A percentile compares a stretch with the other conserved stretches of the same genome.
These are phyloP conservation scores for Syncephalis plumigaleata DNA, from an alignment of 371 early-diverging fungal genomes.

Conservation along the genomic window DNA sequence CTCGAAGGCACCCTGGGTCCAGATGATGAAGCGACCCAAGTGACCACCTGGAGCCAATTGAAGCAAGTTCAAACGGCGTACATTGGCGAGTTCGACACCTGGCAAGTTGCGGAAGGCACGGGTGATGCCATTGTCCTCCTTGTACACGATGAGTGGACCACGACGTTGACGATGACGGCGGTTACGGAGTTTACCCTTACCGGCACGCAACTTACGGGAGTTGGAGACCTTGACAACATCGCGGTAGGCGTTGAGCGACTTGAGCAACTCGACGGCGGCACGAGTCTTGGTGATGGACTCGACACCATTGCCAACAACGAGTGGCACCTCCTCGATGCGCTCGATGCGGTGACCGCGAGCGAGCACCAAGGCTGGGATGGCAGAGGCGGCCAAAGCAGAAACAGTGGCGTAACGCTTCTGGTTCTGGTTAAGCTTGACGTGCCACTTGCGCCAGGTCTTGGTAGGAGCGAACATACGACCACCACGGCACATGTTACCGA, in stretches of 20 bases:
- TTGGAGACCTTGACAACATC: slow-evolving; percentile 96
- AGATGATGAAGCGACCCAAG: slow-evolving; percentile 99
- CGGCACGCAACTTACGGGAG: slow-evolving; percentile 95
- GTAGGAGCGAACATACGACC: slow-evolving; percentile 99
- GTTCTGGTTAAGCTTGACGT: slow-evolving; percentile 96
- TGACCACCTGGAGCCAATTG: slow-evolving; percentile 99
- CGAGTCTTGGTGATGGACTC: slow-evolving; percentile 91
- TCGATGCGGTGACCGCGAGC: slow-evolving; percentile 98
- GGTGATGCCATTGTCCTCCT: slow-evolving; percentile 87
- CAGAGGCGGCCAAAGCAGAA: slow-evolving; percentile 98
- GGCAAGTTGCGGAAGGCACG: slow-evolving; percentile 99
- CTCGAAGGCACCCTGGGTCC: slow-evolving; percentile 96
- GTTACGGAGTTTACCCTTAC: slow-evolving; percentile 99
- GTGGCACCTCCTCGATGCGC: slow-evolving; percentile 91
- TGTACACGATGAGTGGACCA: slow-evolving; percentile 96
- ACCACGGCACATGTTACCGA: slow-evolving; percentile 99
- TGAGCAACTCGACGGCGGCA: slow-evolving; percentile 86
- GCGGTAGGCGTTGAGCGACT: slow-evolving; percentile 83
- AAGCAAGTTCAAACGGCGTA: slow-evolving; percentile 90
- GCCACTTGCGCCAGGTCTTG: slow-evolving; percentile 99
- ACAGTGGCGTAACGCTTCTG: slow-evolving; percentile 97
- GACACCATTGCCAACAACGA: slow-evolving; percentile 76
- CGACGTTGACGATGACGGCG: slow-evolving; percentile 96
- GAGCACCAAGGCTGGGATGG: slow-evolving; percentile 88
- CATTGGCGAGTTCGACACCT: slow-evolving; percentile 94